Evolutionary conservation across 768 basidiomycete species (phyloP).

Genomic region (Cystofilobasidium ferigula): DNA sequence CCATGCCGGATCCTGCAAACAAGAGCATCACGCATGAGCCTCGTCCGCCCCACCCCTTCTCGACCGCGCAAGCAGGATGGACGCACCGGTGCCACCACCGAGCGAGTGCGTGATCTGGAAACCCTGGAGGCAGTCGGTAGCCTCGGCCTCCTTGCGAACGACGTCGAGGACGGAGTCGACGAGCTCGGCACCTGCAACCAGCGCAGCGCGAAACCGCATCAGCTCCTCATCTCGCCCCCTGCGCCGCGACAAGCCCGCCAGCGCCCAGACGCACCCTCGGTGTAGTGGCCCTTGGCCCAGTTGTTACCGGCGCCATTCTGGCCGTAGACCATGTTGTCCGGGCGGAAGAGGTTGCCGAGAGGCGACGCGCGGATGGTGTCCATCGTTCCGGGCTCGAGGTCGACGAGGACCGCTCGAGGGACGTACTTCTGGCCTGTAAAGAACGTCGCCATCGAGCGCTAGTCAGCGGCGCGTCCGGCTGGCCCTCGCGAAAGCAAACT

Average conservation of each 20-base stretch:
- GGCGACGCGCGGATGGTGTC: constrained; percentile 62
- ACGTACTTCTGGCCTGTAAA: constrained; percentile 61
- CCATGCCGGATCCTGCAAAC: constrained; percentile 82
- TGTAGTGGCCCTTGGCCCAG: constrained; percentile 66
- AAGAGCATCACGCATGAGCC: not conserved
- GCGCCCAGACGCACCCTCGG: constrained; percentile 13
- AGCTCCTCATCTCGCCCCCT: no score
- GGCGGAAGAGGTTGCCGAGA: constrained; percentile 66
- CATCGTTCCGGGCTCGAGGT: constrained; percentile 78
- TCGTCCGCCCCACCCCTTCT: no score
- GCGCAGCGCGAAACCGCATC: constrained; percentile 11
- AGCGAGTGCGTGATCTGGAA: constrained; percentile 99
- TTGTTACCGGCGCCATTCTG: constrained; percentile 66
- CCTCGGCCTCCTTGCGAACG: constrained; percentile 97
- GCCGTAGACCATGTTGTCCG: constrained; percentile 69
- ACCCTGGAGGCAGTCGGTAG: constrained; percentile 91
- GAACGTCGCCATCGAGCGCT: not conserved
- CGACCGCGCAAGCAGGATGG: not conserved
- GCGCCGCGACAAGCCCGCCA: no score
- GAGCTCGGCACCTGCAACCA: constrained; percentile 78
- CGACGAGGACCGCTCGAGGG: constrained; percentile 78
- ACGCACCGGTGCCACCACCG: constrained; percentile 83
- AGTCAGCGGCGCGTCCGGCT: no score
- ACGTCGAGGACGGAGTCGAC: constrained; percentile 75
- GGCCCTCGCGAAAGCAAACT: no score